phyloP scores from a whole-genome alignment of 73 alveolate species.

The Breviolum minutum region DNA sequence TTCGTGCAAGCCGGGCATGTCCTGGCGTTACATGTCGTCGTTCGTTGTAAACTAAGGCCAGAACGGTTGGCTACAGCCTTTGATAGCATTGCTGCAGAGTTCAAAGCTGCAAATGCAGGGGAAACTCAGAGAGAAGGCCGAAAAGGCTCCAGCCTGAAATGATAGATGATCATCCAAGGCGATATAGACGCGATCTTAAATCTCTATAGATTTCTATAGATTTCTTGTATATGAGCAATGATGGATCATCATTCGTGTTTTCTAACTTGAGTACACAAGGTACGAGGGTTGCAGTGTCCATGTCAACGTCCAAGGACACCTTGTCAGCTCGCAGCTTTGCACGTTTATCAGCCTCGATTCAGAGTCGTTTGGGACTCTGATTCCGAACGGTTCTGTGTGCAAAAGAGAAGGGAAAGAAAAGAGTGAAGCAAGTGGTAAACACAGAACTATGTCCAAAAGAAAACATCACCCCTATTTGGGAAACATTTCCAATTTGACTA shows the following conservation, averaged over 20 bases:
- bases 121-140: neutral
- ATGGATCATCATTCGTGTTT: too few species aligned
- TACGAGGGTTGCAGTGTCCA: too few species aligned
- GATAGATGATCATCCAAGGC: neutral
- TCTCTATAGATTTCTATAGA: too few species aligned
- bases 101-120: constrained; percentile 56
- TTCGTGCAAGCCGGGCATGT: too few species aligned
- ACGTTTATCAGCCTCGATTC: constrained; percentile 64
- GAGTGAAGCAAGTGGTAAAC: neutral
- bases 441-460: neutral
- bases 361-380: neutral
- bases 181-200: neutral
- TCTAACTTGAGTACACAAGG: too few species aligned
- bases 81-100: constrained; percentile 44
- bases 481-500: too few species aligned
- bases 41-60: constrained; percentile 37
- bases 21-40: neutral
- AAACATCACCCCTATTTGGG: too few species aligned
- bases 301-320: constrained; percentile 50
- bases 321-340: constrained; percentile 76
- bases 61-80: constrained; percentile 40
- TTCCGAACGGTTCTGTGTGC: neutral
- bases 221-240: too few species aligned
- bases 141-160: too few species aligned
- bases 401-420: neutral